These are phyloP conservation scores for Beauveria brongniartii DNA, from an alignment of 2,329 filamentous ascomycete genomes.

Conservation along the genomic window DNA sequence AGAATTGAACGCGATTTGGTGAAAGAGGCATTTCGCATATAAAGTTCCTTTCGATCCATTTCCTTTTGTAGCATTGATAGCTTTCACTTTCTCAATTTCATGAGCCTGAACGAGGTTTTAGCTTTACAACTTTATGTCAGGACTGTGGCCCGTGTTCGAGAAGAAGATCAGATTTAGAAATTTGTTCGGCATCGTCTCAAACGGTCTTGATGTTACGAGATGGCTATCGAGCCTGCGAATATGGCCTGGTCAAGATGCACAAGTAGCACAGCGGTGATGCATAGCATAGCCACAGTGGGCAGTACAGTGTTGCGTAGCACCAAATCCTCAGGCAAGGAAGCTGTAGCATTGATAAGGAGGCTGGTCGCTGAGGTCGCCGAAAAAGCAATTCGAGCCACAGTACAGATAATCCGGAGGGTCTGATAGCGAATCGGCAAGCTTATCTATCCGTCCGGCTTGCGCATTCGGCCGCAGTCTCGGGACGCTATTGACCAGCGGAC, in stretches of 20 bases:
- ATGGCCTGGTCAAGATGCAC: background rate
- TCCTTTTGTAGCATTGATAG: background rate
- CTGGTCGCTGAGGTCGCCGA: background rate
- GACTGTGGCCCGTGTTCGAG: background rate
- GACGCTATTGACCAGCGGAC: background rate
- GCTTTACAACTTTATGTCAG: no score
- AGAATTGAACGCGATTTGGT: no score
- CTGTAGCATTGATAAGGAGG: background rate
- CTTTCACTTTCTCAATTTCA: no score
- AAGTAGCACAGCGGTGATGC: background rate
- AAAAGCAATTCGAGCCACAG: background rate
- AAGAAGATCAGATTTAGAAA: background rate
- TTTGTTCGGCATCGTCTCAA: background rate
- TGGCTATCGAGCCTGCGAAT: background rate
- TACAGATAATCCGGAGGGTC: background rate
- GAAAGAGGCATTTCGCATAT: no score
- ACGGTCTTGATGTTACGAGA: background rate
- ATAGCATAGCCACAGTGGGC: background rate
- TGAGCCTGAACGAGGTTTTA: no score
- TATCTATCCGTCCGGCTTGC: background rate
- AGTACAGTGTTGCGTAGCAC: background rate
- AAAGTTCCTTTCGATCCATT: background rate
- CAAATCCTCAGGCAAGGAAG: background rate
- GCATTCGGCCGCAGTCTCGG: background rate
- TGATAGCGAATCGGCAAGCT: constrained; percentile 1